Evolutionary conservation across 75 land plant genomes (phyloP).

Genomic region (Ceratopteris richardii): DNA sequence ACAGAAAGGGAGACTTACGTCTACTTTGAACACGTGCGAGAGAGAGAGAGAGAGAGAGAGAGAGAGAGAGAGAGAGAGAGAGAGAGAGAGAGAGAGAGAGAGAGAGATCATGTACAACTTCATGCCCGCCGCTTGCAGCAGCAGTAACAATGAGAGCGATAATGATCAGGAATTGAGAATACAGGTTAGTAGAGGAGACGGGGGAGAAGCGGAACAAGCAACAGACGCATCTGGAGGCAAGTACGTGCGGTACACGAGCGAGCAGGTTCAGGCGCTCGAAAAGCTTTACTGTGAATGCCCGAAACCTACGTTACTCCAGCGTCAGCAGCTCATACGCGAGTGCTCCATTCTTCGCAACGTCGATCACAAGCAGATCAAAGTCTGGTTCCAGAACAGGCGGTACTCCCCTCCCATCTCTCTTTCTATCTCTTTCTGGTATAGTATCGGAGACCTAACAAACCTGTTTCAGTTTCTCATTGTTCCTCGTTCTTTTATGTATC

Average conservation of each 20-base stretch:
- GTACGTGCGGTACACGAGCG: conserved; percentile 69
- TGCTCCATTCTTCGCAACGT: conserved; percentile 69
- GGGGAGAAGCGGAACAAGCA: conserved; percentile 3
- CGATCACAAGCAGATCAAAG: conserved; percentile 91
- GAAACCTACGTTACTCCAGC: conserved; percentile 65
- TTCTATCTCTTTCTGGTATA: too few species aligned
- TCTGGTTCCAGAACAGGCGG: conserved; percentile 91
- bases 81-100: conserved; percentile 7
- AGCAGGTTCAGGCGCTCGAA: conserved; percentile 85
- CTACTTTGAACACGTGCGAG: background rate
- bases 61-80: background rate
- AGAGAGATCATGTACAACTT: background rate
- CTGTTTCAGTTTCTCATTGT: background rate
- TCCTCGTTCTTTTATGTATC: background rate
- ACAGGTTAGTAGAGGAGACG: background rate
- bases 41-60: background rate
- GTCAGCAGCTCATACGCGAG: conserved; percentile 74
- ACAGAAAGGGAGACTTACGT: background rate
- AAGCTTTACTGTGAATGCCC: conserved; percentile 77
- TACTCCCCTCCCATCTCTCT: conserved; percentile 3
- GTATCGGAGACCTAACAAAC: background rate
- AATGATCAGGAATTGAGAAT: background rate
- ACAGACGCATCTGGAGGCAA: conserved; percentile 39
- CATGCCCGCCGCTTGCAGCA: too few species aligned
- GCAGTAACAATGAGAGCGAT: too few species aligned